A percentile compares a stretch with the other conserved stretches of the same genome.
phyloP scores from a whole-genome alignment of 1,139 yeast genomes.

The Nakaseomyces kungkrabaensis region DNA sequence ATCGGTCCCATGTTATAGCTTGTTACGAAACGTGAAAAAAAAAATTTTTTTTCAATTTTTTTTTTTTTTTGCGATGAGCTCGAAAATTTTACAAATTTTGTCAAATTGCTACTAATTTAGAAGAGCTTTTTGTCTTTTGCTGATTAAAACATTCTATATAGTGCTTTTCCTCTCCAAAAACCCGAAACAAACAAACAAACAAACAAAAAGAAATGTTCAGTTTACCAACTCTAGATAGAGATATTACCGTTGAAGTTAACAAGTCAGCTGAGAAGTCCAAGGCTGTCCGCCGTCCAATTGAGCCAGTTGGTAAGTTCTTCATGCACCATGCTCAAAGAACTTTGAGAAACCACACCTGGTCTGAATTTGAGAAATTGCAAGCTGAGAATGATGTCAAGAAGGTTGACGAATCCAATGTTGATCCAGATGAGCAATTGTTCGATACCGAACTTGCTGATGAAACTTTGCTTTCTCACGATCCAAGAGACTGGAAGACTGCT shows the following conservation, averaged over 20 bases:
- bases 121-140: no score
- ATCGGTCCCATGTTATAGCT: no score
- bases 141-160: no score
- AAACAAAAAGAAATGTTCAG: conserved; percentile 20
- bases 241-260: conserved; percentile 43
- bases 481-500: conserved; percentile 96
- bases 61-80: no score
- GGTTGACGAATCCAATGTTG: conserved; percentile 58
- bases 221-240: conserved; percentile 30
- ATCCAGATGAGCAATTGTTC: conserved; percentile 63
- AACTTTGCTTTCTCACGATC: conserved; percentile 74
- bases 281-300: conserved; percentile 77
- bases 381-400: conserved; percentile 79
- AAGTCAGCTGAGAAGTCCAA: conserved; percentile 46
- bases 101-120: no score
- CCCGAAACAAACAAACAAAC: neutral
- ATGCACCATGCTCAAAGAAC: conserved; percentile 96
- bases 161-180: no score
- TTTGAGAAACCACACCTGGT: conserved; percentile 96
- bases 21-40: no score
- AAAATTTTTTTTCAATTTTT: no score
- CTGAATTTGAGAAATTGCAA: conserved; percentile 89
- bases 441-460: conserved; percentile 65
- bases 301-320: conserved; percentile 94
- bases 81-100: no score